phyloP scores from a whole-genome alignment of 2,329 filamentous ascomycete species.

The Neurospora sp. region DNA sequence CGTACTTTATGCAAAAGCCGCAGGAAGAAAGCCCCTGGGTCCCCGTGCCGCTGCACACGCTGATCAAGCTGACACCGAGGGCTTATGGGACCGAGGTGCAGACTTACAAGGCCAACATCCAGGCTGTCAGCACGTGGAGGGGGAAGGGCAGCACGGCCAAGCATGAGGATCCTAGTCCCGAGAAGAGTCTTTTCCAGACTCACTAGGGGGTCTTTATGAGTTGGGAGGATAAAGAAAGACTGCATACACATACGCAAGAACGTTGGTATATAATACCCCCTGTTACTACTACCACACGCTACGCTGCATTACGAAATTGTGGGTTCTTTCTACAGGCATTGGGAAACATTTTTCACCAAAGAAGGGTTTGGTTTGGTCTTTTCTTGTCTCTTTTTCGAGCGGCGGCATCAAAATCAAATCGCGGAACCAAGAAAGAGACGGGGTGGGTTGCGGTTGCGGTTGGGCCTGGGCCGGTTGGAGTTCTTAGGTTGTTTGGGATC shows the following conservation, averaged over 20 bases:
- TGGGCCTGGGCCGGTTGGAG: neutral
- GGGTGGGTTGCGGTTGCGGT: neutral
- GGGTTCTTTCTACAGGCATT: neutral
- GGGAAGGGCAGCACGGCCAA: slow-evolving; percentile 89
- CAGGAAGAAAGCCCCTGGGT: slow-evolving; percentile 95
- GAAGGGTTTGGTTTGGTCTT: neutral
- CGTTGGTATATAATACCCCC: neutral
- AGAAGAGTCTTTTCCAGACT: slow-evolving; percentile 2
- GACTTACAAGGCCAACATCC: slow-evolving; percentile 80
- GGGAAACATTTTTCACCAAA: neutral
- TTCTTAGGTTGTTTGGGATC: neutral
- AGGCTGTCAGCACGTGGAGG: slow-evolving; percentile 91
- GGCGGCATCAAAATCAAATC: neutral
- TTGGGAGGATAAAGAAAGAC: neutral
- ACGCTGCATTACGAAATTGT: neutral
- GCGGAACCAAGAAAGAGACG: neutral
- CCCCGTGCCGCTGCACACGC: slow-evolving; percentile 90
- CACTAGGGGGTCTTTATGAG: neutral
- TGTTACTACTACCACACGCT: neutral
- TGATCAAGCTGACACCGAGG: slow-evolving; percentile 91
- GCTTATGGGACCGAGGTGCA: slow-evolving; percentile 91
- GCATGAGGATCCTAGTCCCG: slow-evolving; percentile 53
- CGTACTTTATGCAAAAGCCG: slow-evolving; percentile 96
- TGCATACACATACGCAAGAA: neutral
- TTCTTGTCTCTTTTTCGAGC: neutral